A percentile compares a stretch with the other conserved stretches of the same genome.
phyloP scores from a whole-genome alignment of 345 rosid species.

The Eucalyptus cladocalyx region DNA sequence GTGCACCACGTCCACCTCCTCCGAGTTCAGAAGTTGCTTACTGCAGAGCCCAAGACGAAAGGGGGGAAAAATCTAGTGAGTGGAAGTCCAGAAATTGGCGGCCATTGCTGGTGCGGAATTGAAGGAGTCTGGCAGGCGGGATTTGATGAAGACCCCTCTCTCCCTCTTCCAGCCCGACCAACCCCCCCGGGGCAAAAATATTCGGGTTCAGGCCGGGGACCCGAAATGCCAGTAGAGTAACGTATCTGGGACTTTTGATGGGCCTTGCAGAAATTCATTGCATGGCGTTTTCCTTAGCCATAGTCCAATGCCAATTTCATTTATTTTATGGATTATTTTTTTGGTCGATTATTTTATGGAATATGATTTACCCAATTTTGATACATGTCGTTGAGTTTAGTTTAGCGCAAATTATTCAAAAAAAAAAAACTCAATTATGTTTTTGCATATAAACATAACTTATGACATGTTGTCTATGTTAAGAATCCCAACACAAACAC shows the following conservation, averaged over 20 bases:
- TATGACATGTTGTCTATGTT: too few species aligned
- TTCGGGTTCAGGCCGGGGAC: neutral
- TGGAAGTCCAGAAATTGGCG: conserved; percentile 90
- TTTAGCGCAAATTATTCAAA: neutral
- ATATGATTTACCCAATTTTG: neutral
- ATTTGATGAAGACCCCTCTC: neutral
- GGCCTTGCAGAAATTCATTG: neutral
- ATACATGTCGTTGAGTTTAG: neutral
- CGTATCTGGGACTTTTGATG: neutral
- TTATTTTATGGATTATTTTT: neutral
- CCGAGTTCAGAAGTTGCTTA: conserved; percentile 81
- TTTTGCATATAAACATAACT: neutral
- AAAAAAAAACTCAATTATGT: neutral
- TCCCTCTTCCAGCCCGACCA: too few species aligned
- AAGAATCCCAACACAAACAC: too few species aligned
- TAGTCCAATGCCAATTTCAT: neutral
- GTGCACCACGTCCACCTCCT: conserved; percentile 65
- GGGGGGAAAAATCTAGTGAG: conserved; percentile 26
- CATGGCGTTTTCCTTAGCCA: neutral
- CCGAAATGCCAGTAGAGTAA: neutral
- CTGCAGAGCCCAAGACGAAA: conserved; percentile 19
- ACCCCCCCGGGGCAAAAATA: too few species aligned
- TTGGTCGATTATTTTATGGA: neutral
- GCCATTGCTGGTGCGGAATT: conserved; percentile 25
- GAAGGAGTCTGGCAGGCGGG: neutral